Conservation (phyloP, 495 filamentous ascomycete genomes). For the Penicillium nucicola region DNA sequence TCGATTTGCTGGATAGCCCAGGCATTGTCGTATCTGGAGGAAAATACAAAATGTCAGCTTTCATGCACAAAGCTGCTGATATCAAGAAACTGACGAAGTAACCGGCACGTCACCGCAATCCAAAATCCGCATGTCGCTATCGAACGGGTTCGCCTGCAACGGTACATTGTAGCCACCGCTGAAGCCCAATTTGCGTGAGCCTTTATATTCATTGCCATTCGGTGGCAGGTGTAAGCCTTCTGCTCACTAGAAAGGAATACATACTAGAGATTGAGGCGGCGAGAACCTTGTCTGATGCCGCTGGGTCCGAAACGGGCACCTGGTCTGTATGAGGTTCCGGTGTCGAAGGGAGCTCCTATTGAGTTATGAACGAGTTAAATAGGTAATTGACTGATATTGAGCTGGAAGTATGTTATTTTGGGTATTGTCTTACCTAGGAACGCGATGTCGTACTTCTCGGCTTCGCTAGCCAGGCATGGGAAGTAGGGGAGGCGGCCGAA, state of each 20-base stretch:
- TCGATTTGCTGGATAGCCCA: constrained; percentile 73
- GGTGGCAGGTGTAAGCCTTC: background rate
- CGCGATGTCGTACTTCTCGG: constrained; percentile 75
- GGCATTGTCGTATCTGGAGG: constrained; percentile 59
- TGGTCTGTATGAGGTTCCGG: constrained; percentile 72
- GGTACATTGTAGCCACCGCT: constrained; percentile 65
- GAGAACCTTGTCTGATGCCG: constrained; percentile 77
- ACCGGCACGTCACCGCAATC: constrained; percentile 78
- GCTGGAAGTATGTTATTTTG: too few relatives aligned
- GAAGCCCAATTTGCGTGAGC: constrained; percentile 51
- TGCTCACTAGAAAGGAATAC: constrained; percentile 16
- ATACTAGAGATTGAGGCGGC: constrained; percentile 66
- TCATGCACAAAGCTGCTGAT: background rate
- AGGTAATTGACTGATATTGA: background rate
- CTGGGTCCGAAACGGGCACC: constrained; percentile 81
- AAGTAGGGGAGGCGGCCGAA: constrained; percentile 77
- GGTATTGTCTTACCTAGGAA: constrained; percentile 56
- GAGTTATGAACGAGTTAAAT: background rate
- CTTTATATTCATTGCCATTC: constrained; percentile 18
- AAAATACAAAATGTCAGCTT: background rate
- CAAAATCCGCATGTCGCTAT: constrained; percentile 61
- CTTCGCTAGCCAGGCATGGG: constrained; percentile 70
- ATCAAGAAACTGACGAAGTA: constrained; percentile 50
- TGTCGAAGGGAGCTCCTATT: constrained; percentile 61
- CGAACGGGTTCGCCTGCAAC: constrained; percentile 59